Percentiles rank a stretch among this genome's conserved stretches.
These are phyloP conservation scores for Leccinum subgranulosum DNA, from an alignment of 768 basidiomycete species.

Conservation along the genomic window DNA sequence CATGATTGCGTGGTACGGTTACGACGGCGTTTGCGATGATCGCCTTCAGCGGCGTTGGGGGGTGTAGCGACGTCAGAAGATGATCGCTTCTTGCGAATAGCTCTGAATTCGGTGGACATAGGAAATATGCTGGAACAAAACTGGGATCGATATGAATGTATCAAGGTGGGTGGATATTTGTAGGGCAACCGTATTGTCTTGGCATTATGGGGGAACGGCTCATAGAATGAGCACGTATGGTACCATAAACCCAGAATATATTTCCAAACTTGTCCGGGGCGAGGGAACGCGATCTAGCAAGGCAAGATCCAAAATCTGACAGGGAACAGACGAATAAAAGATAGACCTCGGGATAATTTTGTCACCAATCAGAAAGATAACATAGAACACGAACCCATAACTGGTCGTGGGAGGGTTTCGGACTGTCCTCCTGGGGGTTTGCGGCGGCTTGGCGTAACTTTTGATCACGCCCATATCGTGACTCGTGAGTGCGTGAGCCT, in stretches of 20 bases:
- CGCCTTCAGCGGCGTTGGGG: slow-evolving; percentile 39
- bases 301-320: slow-evolving; percentile 2
- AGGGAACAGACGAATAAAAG: slow-evolving; percentile 13
- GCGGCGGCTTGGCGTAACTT: slow-evolving; percentile 6
- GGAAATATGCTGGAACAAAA: slow-evolving; percentile 1
- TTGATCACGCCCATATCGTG: slow-evolving; percentile 5
- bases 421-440: neutral
- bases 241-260: slow-evolving; percentile 5
- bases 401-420: slow-evolving; percentile 21
- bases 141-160: neutral
- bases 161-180: slow-evolving; percentile 24
- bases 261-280: slow-evolving; percentile 8
- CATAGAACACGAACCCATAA: slow-evolving; percentile 12
- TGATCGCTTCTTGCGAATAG: slow-evolving; percentile 32
- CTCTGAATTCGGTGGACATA: slow-evolving; percentile 29
- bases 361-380: slow-evolving; percentile 15
- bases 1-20: slow-evolving; percentile 75
- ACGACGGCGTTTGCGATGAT: slow-evolving; percentile 60
- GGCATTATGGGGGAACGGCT: slow-evolving; percentile 13
- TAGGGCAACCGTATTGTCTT: slow-evolving; percentile 22
- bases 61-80: slow-evolving; percentile 18
- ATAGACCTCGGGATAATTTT: slow-evolving; percentile 12
- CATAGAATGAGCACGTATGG: slow-evolving; percentile 1
- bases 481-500: neutral
- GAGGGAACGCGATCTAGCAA: slow-evolving; percentile 13